These are phyloP conservation scores for Knufia fluminis DNA, from an alignment of 2,329 filamentous ascomycete species.

Conservation along the genomic window DNA sequence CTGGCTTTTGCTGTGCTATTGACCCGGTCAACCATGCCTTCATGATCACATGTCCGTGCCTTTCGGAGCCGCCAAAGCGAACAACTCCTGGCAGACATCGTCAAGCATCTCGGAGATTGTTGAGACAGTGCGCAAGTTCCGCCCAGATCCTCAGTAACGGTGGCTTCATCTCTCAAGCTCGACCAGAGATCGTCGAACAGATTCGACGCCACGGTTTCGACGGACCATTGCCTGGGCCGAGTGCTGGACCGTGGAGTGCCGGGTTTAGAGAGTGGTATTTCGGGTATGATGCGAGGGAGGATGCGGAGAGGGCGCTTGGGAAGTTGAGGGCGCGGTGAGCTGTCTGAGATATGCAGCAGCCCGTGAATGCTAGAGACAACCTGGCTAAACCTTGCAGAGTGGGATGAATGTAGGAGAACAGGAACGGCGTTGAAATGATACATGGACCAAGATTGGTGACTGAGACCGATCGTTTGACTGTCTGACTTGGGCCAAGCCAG, in stretches of 20 bases:
- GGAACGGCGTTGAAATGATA: no score
- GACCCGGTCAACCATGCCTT: neutral
- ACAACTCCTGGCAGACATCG: constrained; percentile 14
- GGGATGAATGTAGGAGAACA: no score
- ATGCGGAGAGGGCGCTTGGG: constrained; percentile 6
- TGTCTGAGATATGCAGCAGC: no score
- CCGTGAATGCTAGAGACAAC: no score
- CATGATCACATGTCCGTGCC: constrained; percentile 15
- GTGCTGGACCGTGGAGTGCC: constrained; percentile 12
- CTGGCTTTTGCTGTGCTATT: constrained; percentile 14
- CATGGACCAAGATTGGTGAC: no score
- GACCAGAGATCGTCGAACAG: constrained; percentile 10
- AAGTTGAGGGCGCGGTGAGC: neutral
- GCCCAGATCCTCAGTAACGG: constrained; percentile 17
- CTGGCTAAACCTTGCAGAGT: no score
- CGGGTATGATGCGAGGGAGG: constrained; percentile 13
- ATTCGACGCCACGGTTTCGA: constrained; percentile 11
- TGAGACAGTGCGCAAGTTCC: constrained; percentile 12
- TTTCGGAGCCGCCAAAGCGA: constrained; percentile 9
- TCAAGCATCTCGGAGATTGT: constrained; percentile 12
- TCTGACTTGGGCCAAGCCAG: no score
- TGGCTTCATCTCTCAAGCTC: constrained; percentile 13
- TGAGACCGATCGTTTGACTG: no score
- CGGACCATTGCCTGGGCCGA: constrained; percentile 12
- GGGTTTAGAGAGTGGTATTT: constrained; percentile 18